Conservation (phyloP, 2,329 filamentous ascomycete species). For the Didymella segeticola region DNA sequence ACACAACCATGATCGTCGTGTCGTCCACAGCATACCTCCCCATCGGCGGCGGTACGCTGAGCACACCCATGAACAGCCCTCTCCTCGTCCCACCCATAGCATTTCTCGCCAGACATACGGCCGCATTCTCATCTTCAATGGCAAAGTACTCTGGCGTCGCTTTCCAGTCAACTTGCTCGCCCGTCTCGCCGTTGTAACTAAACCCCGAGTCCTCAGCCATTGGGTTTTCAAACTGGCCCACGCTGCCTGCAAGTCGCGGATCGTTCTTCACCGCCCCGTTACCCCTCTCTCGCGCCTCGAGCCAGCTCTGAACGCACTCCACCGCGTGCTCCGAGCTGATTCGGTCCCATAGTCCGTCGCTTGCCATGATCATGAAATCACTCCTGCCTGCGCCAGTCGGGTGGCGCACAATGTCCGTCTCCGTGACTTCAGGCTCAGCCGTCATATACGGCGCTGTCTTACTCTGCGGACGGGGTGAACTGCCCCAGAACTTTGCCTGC, state of each 20-base stretch:
- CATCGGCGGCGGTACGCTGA: conserved; percentile 44
- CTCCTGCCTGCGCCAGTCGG: conserved; percentile 26
- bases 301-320: conserved; percentile 63
- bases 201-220: conserved; percentile 40
- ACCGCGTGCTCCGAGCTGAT: conserved; percentile 66
- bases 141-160: conserved; percentile 54
- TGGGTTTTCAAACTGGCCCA: conserved; percentile 12
- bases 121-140: conserved; percentile 60
- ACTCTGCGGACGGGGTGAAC: conserved; percentile 52
- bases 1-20: conserved; percentile 60
- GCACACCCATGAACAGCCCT: conserved; percentile 49
- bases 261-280: conserved; percentile 25
- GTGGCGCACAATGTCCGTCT: conserved; percentile 56
- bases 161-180: conserved; percentile 51
- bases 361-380: conserved; percentile 70
- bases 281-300: conserved; percentile 48
- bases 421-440: conserved; percentile 69
- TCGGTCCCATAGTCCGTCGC: conserved; percentile 71
- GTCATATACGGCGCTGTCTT: conserved; percentile 71
- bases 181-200: conserved; percentile 41
- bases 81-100: conserved; percentile 58
- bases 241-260: conserved; percentile 20
- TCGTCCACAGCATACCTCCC: conserved; percentile 57
- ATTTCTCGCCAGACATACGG: conserved; percentile 60
- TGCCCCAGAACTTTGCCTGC: conserved; percentile 59